These are phyloP conservation scores for Nelumbo lutea DNA, from an alignment of 164 flowering plant genomes.

Conservation along the genomic window DNA sequence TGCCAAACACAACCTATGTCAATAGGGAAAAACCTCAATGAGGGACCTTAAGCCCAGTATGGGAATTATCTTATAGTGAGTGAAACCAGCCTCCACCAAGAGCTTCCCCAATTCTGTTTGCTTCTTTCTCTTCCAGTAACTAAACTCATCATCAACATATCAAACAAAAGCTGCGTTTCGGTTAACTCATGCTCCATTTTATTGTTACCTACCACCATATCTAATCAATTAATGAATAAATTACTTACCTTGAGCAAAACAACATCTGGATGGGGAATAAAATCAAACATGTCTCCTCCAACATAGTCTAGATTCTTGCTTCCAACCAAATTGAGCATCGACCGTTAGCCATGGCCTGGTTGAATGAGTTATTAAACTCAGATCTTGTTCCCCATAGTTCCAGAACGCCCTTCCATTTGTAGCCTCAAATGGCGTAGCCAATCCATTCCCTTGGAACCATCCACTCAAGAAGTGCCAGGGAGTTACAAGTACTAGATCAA, in stretches of 20 bases:
- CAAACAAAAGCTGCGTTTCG: conserved; percentile 30
- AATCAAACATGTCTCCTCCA: conserved; percentile 32
- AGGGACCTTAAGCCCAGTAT: conserved; percentile 26
- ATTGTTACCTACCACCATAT: conserved; percentile 23
- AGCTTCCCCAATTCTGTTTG: conserved; percentile 42
- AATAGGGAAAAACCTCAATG: conserved; percentile 30
- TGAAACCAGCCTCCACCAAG: conserved; percentile 37
- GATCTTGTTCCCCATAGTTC: conserved; percentile 5
- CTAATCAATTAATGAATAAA: conserved; percentile 3
- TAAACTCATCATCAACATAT: conserved; percentile 29
- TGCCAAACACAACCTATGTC: too few relatives aligned
- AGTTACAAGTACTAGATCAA: conserved; percentile 23
- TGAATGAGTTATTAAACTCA: conserved; percentile 14
- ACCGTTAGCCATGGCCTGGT: conserved; percentile 45
- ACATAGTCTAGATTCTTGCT: conserved; percentile 15
- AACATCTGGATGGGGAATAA: not conserved
- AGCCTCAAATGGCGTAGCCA: conserved; percentile 17
- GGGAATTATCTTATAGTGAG: conserved; percentile 25
- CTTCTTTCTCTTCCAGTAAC: conserved; percentile 31
- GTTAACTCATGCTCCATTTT: conserved; percentile 12
- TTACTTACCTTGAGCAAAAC: not conserved
- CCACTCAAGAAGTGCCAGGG: conserved; percentile 17
- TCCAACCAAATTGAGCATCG: conserved; percentile 7
- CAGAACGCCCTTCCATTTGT: conserved; percentile 19
- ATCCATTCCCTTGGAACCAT: conserved; percentile 19